These are phyloP conservation scores for Graphilbum sp. DNA, from an alignment of 2,329 filamentous ascomycete species.

Conservation along the genomic window DNA sequence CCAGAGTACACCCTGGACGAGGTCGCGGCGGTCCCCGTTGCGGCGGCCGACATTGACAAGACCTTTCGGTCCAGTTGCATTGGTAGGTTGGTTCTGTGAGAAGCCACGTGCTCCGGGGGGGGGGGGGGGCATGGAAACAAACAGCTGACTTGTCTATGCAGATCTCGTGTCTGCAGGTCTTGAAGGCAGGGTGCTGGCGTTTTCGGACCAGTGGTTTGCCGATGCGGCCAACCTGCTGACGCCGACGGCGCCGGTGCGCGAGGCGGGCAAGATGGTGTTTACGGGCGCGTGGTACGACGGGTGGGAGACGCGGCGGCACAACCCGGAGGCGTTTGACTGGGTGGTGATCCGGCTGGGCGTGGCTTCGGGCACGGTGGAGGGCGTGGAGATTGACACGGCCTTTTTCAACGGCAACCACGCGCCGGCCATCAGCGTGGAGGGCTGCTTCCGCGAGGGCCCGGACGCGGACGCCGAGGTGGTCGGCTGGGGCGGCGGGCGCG, in stretches of 20 bases:
- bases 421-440: slow-evolving; percentile 62
- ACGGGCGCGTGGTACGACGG: slow-evolving; percentile 57
- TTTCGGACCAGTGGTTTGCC: slow-evolving; percentile 54
- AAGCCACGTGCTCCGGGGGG: too few species aligned
- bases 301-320: slow-evolving; percentile 54
- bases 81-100: too few species aligned
- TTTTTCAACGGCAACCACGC: slow-evolving; percentile 75
- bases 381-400: slow-evolving; percentile 65
- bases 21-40: slow-evolving; percentile 30
- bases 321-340: slow-evolving; percentile 48
- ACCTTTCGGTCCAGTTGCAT: slow-evolving; percentile 46
- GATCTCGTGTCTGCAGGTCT: slow-evolving; percentile 45
- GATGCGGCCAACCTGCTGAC: slow-evolving; percentile 48
- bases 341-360: slow-evolving; percentile 50
- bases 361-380: slow-evolving; percentile 53
- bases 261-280: slow-evolving; percentile 52
- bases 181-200: slow-evolving; percentile 47
- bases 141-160: too few species aligned
- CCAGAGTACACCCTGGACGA: slow-evolving; percentile 39
- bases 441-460: slow-evolving; percentile 42
- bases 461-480: slow-evolving; percentile 34
- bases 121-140: too few species aligned
- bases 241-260: slow-evolving; percentile 43
- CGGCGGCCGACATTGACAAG: slow-evolving; percentile 39
- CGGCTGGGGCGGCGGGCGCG: slow-evolving; percentile 39